Percentiles rank a stretch among this genome's conserved stretches.
These are phyloP conservation scores for Lepidopterella palustris DNA, from an alignment of 495 filamentous ascomycete species.

Conservation along the genomic window DNA sequence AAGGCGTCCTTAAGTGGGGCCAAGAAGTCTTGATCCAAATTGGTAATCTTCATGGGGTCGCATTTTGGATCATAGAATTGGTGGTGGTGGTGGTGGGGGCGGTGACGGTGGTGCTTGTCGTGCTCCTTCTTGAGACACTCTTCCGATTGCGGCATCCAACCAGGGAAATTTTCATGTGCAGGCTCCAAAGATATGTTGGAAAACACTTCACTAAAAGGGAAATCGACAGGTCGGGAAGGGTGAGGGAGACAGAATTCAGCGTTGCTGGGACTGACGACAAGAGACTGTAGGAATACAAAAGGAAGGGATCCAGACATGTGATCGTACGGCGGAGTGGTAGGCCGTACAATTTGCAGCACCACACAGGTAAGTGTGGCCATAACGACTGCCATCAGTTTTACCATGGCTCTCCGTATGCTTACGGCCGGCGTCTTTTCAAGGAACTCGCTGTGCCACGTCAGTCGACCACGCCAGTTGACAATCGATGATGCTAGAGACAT, in stretches of 20 bases:
- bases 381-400: not conserved
- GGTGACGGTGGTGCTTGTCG: not conserved
- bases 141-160: conserved; percentile 1
- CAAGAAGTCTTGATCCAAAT: conserved; percentile 37
- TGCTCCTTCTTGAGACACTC: not conserved
- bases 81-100: not conserved
- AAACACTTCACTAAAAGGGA: not conserved
- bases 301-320: conserved; percentile 3
- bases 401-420: not conserved
- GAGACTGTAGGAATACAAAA: not conserved
- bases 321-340: not conserved
- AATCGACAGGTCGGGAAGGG: not conserved
- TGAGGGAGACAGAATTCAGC: not conserved
- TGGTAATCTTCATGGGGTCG: conserved; percentile 43
- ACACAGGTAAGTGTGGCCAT: not conserved
- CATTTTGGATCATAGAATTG: conserved; percentile 38
- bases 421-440: not conserved
- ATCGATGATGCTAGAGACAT: not conserved
- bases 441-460: not conserved
- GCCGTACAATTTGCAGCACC: not conserved
- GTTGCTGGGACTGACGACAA: not conserved
- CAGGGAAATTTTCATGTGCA: not conserved
- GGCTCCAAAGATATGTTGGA: not conserved
- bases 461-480: not conserved
- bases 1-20: conserved; percentile 33